phyloP scores from a whole-genome alignment of 768 basidiomycete species.

The Galerina marginata region DNA sequence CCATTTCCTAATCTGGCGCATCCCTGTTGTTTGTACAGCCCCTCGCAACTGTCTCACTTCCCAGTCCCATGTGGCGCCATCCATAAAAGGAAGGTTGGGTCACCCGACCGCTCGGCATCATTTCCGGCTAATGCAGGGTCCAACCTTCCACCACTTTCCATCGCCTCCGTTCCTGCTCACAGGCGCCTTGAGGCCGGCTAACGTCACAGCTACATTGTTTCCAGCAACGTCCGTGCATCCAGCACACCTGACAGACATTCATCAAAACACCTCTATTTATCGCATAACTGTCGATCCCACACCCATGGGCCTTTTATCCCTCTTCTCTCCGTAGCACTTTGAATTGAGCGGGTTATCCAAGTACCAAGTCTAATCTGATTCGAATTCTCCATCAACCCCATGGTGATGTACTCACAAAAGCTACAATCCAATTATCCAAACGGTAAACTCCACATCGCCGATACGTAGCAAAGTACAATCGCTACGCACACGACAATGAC shows the following conservation, averaged over 20 bases:
- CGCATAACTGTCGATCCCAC: constrained; percentile 7
- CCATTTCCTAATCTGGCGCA: not conserved
- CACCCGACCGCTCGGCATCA: constrained; percentile 6
- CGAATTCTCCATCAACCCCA: not conserved
- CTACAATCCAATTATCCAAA: not conserved
- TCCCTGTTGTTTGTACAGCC: not conserved
- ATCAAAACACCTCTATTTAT: not conserved
- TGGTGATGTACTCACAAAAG: not conserved
- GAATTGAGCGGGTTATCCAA: not conserved
- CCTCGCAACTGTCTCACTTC: constrained; percentile 4
- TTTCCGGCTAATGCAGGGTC: not conserved
- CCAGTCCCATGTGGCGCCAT: constrained; percentile 2
- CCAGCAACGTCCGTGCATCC: not conserved
- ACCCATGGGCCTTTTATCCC: constrained; percentile 1
- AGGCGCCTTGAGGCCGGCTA: constrained; percentile 1
- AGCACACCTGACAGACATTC: constrained; percentile 2
- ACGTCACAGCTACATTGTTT: not conserved
- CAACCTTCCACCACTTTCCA: not conserved
- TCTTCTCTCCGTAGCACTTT: not conserved
- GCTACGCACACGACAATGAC: constrained; percentile 3
- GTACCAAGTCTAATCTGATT: not conserved
- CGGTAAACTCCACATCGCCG: not conserved
- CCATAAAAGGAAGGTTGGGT: not conserved
- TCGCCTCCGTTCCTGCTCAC: constrained; percentile 3
- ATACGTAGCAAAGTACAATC: not conserved